Percentiles rank a stretch among this genome's conserved stretches.
phyloP scores from a whole-genome alignment of 805 yeast species.

The Candida argentea region DNA sequence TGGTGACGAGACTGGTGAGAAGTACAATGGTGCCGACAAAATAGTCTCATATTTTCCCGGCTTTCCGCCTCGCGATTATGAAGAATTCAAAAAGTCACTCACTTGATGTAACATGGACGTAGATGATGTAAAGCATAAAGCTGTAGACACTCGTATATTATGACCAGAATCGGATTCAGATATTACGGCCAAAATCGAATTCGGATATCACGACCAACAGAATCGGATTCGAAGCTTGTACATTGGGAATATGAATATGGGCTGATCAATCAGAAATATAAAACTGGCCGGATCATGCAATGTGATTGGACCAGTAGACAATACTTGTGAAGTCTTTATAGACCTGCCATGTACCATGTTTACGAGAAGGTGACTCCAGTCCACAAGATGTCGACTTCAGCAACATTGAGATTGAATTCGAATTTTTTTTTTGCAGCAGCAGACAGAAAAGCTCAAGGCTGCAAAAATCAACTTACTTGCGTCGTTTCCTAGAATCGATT shows the following conservation, averaged over 20 bases:
- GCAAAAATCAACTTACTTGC: background rate
- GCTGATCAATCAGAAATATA: no score
- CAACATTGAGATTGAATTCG: background rate
- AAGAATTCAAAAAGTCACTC: no score
- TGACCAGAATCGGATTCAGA: no score
- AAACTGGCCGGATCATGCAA: no score
- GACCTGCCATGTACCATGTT: background rate
- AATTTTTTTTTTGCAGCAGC: background rate
- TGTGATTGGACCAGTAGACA: no score
- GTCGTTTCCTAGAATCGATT: no score
- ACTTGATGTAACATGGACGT: slow-evolving; percentile 1
- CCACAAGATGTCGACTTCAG: background rate
- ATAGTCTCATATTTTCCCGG: slow-evolving; percentile 42
- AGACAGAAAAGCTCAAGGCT: background rate
- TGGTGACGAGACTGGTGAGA: slow-evolving; percentile 9
- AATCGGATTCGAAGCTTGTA: no score
- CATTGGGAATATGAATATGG: no score
- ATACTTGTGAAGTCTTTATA: background rate
- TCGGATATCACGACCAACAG: no score
- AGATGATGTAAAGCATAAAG: background rate
- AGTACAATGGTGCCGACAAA: slow-evolving; percentile 16
- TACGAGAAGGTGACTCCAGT: background rate
- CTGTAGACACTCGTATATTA: no score
- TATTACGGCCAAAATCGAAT: no score
- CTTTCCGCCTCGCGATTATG: slow-evolving; percentile 30